Conservation (phyloP, 2,329 filamentous ascomycete species). For the Hortaea sp. region DNA sequence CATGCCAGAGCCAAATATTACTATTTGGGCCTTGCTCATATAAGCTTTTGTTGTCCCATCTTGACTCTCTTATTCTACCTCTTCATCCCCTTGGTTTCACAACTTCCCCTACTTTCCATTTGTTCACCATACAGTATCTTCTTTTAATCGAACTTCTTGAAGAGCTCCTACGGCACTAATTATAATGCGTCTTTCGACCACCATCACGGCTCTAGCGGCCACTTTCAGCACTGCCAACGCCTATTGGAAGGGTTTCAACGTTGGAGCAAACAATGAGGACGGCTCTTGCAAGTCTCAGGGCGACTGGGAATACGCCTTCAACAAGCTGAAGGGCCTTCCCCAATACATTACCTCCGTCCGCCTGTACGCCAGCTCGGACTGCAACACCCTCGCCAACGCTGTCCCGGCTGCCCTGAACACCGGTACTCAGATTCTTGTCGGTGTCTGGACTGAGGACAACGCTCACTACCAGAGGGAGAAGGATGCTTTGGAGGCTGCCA, state of each 20-base stretch:
- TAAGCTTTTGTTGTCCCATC: not conserved
- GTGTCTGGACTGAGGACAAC: slow-evolving; percentile 46
- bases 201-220: slow-evolving; percentile 23
- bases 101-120: not conserved
- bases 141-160: not conserved
- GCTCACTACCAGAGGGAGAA: slow-evolving; percentile 51
- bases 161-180: not conserved
- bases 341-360: slow-evolving; percentile 50
- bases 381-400: slow-evolving; percentile 39
- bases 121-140: not conserved
- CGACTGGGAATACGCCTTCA: slow-evolving; percentile 28
- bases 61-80: not conserved
- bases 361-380: slow-evolving; percentile 55
- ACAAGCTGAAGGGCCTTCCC: slow-evolving; percentile 32
- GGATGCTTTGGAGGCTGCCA: slow-evolving; percentile 47
- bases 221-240: slow-evolving; percentile 23
- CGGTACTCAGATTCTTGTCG: slow-evolving; percentile 52
- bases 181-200: slow-evolving; percentile 20
- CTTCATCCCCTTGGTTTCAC: not conserved
- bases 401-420: slow-evolving; percentile 51
- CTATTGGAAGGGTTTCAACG: slow-evolving; percentile 35
- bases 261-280: slow-evolving; percentile 29
- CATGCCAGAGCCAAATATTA: too few relatives aligned
- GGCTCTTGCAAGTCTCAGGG: slow-evolving; percentile 31
- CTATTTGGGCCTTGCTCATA: too few relatives aligned